These are phyloP conservation scores for Acarospora socialis DNA, from an alignment of 2,329 filamentous ascomycete genomes.

Conservation along the genomic window DNA sequence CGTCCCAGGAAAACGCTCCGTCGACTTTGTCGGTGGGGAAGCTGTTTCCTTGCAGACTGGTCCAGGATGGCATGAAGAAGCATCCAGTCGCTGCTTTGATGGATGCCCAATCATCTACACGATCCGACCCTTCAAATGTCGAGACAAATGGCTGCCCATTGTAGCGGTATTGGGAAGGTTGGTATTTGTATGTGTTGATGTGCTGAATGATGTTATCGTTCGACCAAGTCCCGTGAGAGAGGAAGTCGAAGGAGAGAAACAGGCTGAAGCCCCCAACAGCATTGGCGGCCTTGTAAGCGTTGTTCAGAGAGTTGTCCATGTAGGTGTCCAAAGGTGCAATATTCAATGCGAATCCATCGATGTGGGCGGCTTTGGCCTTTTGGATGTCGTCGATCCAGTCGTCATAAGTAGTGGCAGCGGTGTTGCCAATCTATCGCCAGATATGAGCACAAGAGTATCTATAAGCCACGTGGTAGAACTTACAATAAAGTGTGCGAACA, in stretches of 20 bases:
- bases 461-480: too few species aligned
- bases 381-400: conserved; percentile 14
- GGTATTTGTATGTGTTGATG: conserved; percentile 17
- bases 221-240: conserved; percentile 21
- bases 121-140: conserved; percentile 32
- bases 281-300: conserved; percentile 20
- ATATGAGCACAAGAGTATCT: too few species aligned
- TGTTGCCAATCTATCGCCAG: too few species aligned
- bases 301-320: conserved; percentile 18
- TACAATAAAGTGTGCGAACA: too few species aligned
- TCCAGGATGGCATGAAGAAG: conserved; percentile 35
- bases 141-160: conserved; percentile 24
- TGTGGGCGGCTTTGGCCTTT: conserved; percentile 8
- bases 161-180: conserved; percentile 19
- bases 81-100: conserved; percentile 28
- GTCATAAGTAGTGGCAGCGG: too few species aligned
- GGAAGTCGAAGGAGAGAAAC: conserved; percentile 27
- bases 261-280: conserved; percentile 20
- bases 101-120: conserved; percentile 28
- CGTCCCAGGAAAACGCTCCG: conserved; percentile 30
- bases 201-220: conserved; percentile 16
- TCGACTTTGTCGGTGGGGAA: conserved; percentile 21
- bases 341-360: not conserved
- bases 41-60: conserved; percentile 21
- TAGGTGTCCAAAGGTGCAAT: conserved; percentile 16